phyloP scores from a whole-genome alignment of 108 stramenopile species.

The Cyclotella baltica region DNA sequence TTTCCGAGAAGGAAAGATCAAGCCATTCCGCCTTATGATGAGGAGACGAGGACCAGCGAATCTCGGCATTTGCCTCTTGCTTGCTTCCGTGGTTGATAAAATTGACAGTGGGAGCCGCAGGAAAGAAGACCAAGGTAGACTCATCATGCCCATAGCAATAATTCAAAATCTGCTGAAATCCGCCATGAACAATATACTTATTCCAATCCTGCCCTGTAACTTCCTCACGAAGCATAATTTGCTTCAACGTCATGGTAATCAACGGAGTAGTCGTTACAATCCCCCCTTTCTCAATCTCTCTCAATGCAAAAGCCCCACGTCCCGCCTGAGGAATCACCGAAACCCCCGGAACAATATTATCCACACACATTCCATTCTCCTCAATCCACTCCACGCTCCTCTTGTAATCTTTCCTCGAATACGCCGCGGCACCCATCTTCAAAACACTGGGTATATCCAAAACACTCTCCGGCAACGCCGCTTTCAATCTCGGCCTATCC shows the following conservation, averaged over 20 bases:
- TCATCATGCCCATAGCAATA: conserved; percentile 69
- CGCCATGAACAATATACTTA: conserved; percentile 6
- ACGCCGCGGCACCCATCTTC: conserved; percentile 31
- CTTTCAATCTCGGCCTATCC: conserved; percentile 20
- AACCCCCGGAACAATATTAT: conserved; percentile 25
- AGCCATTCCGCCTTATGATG: conserved; percentile 38
- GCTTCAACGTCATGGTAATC: conserved; percentile 16
- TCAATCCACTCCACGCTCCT: conserved; percentile 33
- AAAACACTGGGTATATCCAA: conserved; percentile 21
- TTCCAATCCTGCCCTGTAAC: background rate
- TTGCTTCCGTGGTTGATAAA: conserved; percentile 56
- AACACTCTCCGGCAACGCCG: conserved; percentile 39
- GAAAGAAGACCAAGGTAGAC: conserved; percentile 63
- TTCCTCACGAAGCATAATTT: conserved; percentile 9
- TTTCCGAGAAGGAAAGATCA: conserved; percentile 16
- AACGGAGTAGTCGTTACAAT: conserved; percentile 48
- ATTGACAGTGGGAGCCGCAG: conserved; percentile 54
- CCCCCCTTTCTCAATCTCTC: conserved; percentile 29
- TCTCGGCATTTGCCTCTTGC: conserved; percentile 52
- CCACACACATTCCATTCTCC: conserved; percentile 55
- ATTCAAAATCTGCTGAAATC: conserved; percentile 64
- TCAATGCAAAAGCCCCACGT: conserved; percentile 37
- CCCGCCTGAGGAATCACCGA: conserved; percentile 49
- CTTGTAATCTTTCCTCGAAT: conserved; percentile 28
- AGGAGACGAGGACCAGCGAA: conserved; percentile 48